Conservation (phyloP, 371 early-diverging fungal genomes). For the Lichtheimia hyalospora region DNA sequence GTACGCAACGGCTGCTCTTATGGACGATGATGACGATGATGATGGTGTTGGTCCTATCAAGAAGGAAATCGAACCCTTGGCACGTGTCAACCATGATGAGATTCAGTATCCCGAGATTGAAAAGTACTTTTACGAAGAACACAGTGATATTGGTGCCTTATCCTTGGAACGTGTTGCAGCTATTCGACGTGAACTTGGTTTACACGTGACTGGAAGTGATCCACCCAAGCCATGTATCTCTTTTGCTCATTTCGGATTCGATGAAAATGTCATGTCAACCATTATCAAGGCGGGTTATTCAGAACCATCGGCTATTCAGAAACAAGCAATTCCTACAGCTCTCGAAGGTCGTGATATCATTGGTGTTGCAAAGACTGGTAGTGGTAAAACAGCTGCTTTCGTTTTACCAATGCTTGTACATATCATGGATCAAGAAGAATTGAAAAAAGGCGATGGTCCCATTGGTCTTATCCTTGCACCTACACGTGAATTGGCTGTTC, state of each 20-base stretch:
- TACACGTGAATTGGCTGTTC: slow-evolving; percentile 89
- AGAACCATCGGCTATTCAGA: slow-evolving; percentile 81
- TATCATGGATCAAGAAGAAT: slow-evolving; percentile 79
- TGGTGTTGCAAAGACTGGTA: slow-evolving; percentile 89
- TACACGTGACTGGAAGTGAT: slow-evolving; percentile 64
- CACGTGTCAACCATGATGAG: slow-evolving; percentile 68
- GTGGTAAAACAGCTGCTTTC: slow-evolving; percentile 78
- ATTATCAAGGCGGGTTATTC: slow-evolving; percentile 66
- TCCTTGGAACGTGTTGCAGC: slow-evolving; percentile 51
- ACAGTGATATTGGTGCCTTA: slow-evolving; percentile 68
- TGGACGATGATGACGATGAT: slow-evolving; percentile 36
- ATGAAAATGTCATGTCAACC: slow-evolving; percentile 63
- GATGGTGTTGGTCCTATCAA: slow-evolving; percentile 19
- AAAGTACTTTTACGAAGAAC: slow-evolving; percentile 85
- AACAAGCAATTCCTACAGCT: slow-evolving; percentile 77
- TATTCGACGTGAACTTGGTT: slow-evolving; percentile 59
- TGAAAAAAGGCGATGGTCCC: slow-evolving; percentile 70
- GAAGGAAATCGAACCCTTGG: slow-evolving; percentile 68
- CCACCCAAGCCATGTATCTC: slow-evolving; percentile 79
- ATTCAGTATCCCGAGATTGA: slow-evolving; percentile 77
- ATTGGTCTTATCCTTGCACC: slow-evolving; percentile 80
- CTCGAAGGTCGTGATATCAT: slow-evolving; percentile 81
- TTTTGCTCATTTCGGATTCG: slow-evolving; percentile 90
- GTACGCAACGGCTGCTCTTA: slow-evolving; percentile 75
- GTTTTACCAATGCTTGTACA: slow-evolving; percentile 86